Percentiles rank a stretch among this genome's conserved stretches.
Evolutionary conservation across 108 stramenopile genomes (phyloP).

Genomic region (Nitzschia sp.): DNA sequence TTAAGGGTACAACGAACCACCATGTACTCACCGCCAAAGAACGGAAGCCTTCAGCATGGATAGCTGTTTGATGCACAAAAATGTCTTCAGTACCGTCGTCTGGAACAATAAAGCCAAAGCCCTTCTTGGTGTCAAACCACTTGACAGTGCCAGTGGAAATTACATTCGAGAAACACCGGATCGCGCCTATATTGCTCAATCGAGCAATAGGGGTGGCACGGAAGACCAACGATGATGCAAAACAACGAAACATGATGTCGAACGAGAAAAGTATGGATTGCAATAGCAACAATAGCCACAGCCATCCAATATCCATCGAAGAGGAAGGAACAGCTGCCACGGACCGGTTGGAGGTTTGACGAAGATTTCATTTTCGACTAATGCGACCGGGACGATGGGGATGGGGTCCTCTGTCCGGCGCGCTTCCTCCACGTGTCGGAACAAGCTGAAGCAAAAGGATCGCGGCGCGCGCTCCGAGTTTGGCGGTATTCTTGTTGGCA

Average conservation of each 20-base stretch:
- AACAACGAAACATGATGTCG: slow-evolving; percentile 32
- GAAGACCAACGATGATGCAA: slow-evolving; percentile 11
- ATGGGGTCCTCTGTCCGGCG: too few relatives aligned
- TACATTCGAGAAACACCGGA: slow-evolving; percentile 2
- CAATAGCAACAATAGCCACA: background rate
- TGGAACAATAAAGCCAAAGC: slow-evolving; percentile 85
- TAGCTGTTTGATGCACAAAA: slow-evolving; percentile 72
- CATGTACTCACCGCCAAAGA: slow-evolving; percentile 51
- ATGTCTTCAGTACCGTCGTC: slow-evolving; percentile 63
- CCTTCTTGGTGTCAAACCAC: slow-evolving; percentile 84
- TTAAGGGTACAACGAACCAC: background rate
- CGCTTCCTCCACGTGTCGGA: too few relatives aligned
- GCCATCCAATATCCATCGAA: too few relatives aligned
- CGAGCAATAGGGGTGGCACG: slow-evolving; percentile 9
- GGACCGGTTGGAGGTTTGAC: too few relatives aligned
- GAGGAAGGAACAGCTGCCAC: too few relatives aligned
- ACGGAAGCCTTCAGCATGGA: slow-evolving; percentile 71
- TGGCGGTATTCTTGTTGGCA: too few relatives aligned
- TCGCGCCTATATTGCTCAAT: slow-evolving; percentile 1
- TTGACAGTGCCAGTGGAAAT: slow-evolving; percentile 67
- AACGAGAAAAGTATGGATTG: background rate
- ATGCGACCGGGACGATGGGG: too few relatives aligned
- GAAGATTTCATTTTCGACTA: too few relatives aligned
- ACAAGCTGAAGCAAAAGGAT: too few relatives aligned
- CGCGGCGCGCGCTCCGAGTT: too few relatives aligned